Base-by-base conservation (phyloP, 768 basidiomycete species). In the Candolleomyces eurysporus region DNA sequence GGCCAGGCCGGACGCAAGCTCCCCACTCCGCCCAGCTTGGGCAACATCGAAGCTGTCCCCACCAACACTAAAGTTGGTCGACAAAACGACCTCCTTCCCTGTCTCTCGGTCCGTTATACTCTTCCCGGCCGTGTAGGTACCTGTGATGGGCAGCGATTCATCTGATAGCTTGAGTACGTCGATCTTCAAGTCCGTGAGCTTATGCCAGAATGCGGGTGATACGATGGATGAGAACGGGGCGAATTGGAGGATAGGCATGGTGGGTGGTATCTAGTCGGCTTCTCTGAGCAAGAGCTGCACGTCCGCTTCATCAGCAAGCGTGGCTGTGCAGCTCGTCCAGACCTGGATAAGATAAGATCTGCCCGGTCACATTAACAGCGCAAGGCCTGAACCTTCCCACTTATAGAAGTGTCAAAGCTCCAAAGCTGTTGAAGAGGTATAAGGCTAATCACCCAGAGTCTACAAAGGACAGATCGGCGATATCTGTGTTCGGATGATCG, bases 201-300 rank as follows among this genome's bases (percentile, higher is more conserved):
- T 85, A 65, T 96, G 91, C 95, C 96, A 99, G 73, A 98, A 94
- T 2, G 87, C 82, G 0, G 97, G 96, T 63, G 94, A 88, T 2
- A 97, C 90, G 48, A 91, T 81, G 8, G 94, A 94, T 5, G 89
- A 80, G 67, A 98, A 88, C 0, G 96, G 95, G 48, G 89, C 80
- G 70, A 99, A 98, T 73, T 97, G 94, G 26, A 98, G 82, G 67
- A 91, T 81, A 36, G 81, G 78, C 82, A 84, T 84, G 45, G 36
- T 36, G 90, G 6, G 81, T 0, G 36, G 36, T 36, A 36, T 36
- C 2, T 36, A 7, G 36, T 36, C 36, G 11, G 8, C 36, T 2
- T 36, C 11, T 11, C 36, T 26, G 26, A 36, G 36, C 36, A 36
- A 36, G 36, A 6, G 36, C 36, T 8, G 36, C 36, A 2, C 4